Base-by-base conservation (phyloP, 2,329 filamentous ascomycete genomes). In the Xylaria arbuscula region DNA sequence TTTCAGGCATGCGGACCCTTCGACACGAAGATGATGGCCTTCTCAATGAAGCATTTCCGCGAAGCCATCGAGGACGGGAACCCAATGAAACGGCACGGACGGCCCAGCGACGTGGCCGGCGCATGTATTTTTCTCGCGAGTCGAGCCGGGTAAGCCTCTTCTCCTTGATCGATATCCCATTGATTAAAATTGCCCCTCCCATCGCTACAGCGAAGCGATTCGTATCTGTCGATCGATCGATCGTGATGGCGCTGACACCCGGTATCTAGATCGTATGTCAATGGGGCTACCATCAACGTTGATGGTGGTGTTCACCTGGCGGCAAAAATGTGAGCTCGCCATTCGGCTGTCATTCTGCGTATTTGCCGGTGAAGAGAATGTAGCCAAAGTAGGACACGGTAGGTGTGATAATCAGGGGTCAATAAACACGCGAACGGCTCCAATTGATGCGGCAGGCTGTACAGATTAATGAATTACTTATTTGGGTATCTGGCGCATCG, bases 101-200 rank as follows among this genome's bases (percentile, higher is more conserved):
- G 81, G 19, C 86, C 89, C 0, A 81, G 89, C 76, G 92, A 94
- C 78, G 89, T 92, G 3, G 91, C 90, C 0, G 91, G 91, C 0
- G 85, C 90, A 11, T 92, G 91, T 76, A 79, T 94, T 64, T 94
- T 91, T 79, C 78, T 94, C 76, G 84, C 86, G 47, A 91, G 90
- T 74, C 83, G 86, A 63, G 92, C 91, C 1, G 91, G 92, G 79
- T 82, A 70, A 78, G 80, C 76, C n/a, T 8, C 17, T 45, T 45
- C 36, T 32, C 3, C 7, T 24, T 22, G 2, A 22, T 62, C 47
- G 22, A n/a, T 64, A 13, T 58, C 19, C 13, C 40, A 50, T 56
- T 19, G 8, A 61, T 22, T 22, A n/a, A 2, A 42, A 28, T 17
- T 28, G 10, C 28, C 32, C 50, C 15, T 32, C 28, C 28, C 24